Evolutionary conservation across 192 early-diverging fungal genomes (phyloP), one percentile per base, ranked within the genome.

Genomic region (Coemansia sp.): DNA sequence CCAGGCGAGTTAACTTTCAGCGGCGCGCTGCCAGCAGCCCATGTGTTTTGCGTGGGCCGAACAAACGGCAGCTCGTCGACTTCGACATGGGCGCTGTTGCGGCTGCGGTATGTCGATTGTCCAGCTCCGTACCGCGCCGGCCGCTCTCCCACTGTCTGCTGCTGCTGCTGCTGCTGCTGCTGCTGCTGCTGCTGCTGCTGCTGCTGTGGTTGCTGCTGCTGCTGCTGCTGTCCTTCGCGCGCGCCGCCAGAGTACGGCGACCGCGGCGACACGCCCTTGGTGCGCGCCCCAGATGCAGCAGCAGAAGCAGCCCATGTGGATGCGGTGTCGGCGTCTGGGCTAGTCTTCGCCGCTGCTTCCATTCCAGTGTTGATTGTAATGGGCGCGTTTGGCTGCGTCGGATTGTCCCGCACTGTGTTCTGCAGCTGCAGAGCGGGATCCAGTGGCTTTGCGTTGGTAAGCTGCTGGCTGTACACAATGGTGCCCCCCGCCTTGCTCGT

Each of bases 41-140:
- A 73, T 14, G 71, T 24, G 20, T 63, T 38, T 18, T 71, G 77
- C 12, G 44, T 21, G 6, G 80, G 68, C 43, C 80, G 62, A 11
- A 83, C 72, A 65, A 77, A 48, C 41, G 75, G 80, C 55, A 77
- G 51, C 62, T 83, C 80, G 26, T 83, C 80, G 7, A 70, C 35
- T 36, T 83, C 80, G 8, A 77, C 75, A 43, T 83, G 80, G 0
- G 66, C 78, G 57, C 78, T 81, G 56, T 81, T 72, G 23, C 78
- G 60, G 33, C 70, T 72, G 48, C 78, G 78, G 43, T 81, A 81
- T 20, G 66, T 69, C 20, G 66, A 68, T 7, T 63, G 62, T 2
- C 49, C 72, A 5, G 63, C 35, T 26, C 34, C 58, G 63, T 72
- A 77, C 3, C 73, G 72, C 15, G 68, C 33, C 8, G 76, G n/a